Evolutionary conservation across 768 basidiomycete species (phyloP).

Genomic region (Serendipita sp.): DNA sequence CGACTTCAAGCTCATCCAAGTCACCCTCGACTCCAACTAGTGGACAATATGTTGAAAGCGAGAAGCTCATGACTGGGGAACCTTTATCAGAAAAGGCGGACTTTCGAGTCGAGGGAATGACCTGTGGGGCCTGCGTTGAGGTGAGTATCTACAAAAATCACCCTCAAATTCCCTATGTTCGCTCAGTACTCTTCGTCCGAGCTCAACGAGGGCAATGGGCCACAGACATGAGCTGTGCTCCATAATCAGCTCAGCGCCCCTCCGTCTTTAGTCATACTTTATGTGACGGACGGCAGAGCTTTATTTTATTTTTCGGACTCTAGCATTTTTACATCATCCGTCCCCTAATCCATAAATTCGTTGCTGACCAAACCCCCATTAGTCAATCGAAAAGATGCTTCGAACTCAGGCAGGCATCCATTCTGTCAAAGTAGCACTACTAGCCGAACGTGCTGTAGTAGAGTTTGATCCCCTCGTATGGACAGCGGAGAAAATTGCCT

Average conservation of each 20-base stretch:
- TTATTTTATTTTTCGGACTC: background rate
- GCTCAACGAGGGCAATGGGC: background rate
- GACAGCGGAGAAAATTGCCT: conserved; percentile 55
- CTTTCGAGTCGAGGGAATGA: conserved; percentile 78
- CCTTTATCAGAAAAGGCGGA: conserved; percentile 38
- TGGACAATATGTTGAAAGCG: conserved; percentile 4
- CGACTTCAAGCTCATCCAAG: background rate
- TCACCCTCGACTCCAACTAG: background rate
- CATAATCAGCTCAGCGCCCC: too few species aligned
- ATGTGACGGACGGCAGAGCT: background rate
- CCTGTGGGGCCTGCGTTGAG: conserved; percentile 79
- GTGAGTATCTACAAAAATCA: conserved; percentile 28
- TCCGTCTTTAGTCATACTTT: too few species aligned
- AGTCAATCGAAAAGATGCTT: conserved; percentile 79
- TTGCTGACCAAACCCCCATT: background rate
- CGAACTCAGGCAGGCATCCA: conserved; percentile 75
- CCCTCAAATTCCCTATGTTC: background rate
- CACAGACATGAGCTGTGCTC: too few species aligned
- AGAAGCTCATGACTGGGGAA: background rate
- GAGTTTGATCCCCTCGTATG: conserved; percentile 79
- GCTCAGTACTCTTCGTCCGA: background rate
- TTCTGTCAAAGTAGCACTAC: conserved; percentile 86
- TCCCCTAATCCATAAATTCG: background rate
- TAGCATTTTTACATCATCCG: too few species aligned
- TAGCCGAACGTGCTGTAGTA: conserved; percentile 83